Base-by-base conservation (phyloP, 176 grass and related monocot species). In the Cenchrus fungigraminus region DNA sequence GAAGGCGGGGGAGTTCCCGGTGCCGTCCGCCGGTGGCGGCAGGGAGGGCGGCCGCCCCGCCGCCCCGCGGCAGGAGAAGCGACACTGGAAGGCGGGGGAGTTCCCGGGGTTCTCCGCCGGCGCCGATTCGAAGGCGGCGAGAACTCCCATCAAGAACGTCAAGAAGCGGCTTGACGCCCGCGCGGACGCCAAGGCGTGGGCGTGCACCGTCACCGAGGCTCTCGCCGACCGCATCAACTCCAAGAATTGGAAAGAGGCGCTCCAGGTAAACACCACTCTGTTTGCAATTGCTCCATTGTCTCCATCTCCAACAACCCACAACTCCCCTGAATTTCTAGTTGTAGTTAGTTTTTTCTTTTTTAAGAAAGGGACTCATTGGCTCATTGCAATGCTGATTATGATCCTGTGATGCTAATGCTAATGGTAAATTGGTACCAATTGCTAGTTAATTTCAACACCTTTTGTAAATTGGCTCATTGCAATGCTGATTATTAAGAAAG, bases 141-240 rank as follows among this genome's bases (percentile, higher is more conserved):
- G 79, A 20, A 57, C 19, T 22, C 85, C 89, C 51, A 81, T 95
- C 25, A 95, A 93, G 85, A 98, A 93, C 80, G 70, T 98, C 43
- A 90, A 92, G 89, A 98, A 93, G 87, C 86, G 86, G 77, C 28
- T 89, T 19, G 91, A 95, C 17, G 82, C 86, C 25, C 89, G 93
- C 6, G 85, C 77, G 20, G 76, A 88, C 1, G 82, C 93, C 62
- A 90, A 79, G 77, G 93, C 93, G 12, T 98, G 95, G 95, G 89
- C 76, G n/a, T 90, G 89, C 91, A 98, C 93, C 6, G 91, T 98
- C 86, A 95, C 95, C 17, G 95, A 98, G 74, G 87, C 89, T 9
- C 89, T 98, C 12, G 56, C 91, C 1, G 95, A 95, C 44, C 76
- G 79, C 75, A 92, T 98, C 83, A 74, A 71, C 74, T 70, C 87